Evolutionary conservation across 768 basidiomycete species (phyloP).

Genomic region (Hortiboletus flavorubellus): DNA sequence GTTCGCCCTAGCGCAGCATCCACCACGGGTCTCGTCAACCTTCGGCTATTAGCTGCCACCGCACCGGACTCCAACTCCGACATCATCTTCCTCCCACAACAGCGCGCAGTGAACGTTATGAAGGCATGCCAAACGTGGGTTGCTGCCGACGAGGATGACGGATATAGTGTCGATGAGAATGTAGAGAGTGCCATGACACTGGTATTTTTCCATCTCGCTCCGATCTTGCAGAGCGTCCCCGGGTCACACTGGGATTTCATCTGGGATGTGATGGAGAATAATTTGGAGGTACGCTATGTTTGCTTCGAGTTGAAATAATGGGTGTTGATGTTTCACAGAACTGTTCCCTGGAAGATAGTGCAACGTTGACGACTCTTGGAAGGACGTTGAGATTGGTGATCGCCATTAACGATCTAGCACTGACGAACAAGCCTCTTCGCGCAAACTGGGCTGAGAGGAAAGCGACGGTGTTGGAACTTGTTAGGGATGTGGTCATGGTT

Average conservation of each 20-base stretch:
- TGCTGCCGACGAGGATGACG: slow-evolving; percentile 46
- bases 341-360: slow-evolving; percentile 54
- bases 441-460: slow-evolving; percentile 64
- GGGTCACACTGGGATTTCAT: slow-evolving; percentile 93
- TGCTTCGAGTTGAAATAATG: neutral
- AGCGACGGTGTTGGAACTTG: slow-evolving; percentile 47
- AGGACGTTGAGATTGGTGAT: slow-evolving; percentile 67
- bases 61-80: slow-evolving; percentile 81
- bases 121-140: slow-evolving; percentile 88
- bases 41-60: slow-evolving; percentile 66
- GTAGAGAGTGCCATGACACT: slow-evolving; percentile 75
- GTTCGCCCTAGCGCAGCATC: slow-evolving; percentile 62
- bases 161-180: slow-evolving; percentile 67
- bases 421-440: slow-evolving; percentile 70
- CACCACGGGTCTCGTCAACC: slow-evolving; percentile 60
- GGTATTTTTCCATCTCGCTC: slow-evolving; percentile 72
- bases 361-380: slow-evolving; percentile 59
- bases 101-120: slow-evolving; percentile 81
- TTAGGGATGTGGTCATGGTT: slow-evolving; percentile 58
- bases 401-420: slow-evolving; percentile 63
- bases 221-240: slow-evolving; percentile 81
- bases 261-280: slow-evolving; percentile 84
- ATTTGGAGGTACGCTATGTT: slow-evolving; percentile 66
- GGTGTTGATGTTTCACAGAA: slow-evolving; percentile 42
- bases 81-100: slow-evolving; percentile 79